Base-by-base conservation (phyloP, 2,329 filamentous ascomycete genomes). In the Tolypocladium tropicale region DNA sequence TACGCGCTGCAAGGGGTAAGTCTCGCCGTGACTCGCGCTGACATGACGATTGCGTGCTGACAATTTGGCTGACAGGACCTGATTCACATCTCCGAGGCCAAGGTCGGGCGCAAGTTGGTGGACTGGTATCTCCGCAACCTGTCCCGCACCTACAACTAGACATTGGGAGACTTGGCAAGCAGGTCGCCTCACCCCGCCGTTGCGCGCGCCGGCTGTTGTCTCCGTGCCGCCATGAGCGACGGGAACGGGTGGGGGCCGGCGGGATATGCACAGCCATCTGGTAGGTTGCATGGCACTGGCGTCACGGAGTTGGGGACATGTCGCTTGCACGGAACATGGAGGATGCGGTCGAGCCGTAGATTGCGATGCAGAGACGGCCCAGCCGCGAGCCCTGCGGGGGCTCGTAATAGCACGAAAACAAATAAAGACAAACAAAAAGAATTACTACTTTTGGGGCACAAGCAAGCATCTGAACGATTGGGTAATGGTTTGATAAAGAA, bases 111-210 rank as follows among this genome's bases (percentile, higher is more conserved):
- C 67, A 95, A 94, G 78, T 79, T 99, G 68, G 93, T 99, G 62
- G 94, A 99, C 76, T 99, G 94, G 94, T 99, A 99, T 75, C 83
- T 99, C 70, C 87, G 94, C 71, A 99, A 99, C 80, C 80, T 99
- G 68, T 89, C 92, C 59, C 87, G 94, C 72, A 95, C 92, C 57
- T 99, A 99, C 79, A 95, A 74, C 68, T 74, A 67, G 57, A 60
- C 28, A 37, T 4, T 18, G 34, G 25, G 16, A 32, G 25, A 49
- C 25, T 49, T 49, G 46, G 46, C 46, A 49, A 32, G 46, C 25
- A 49, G 25, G 16, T 49, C 46, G 46, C 46, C 46, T 32, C 46
- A n/a, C 46, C 46, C 25, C 46, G 46, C 46, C 46, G 25, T n/a
- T 32, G 46, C 25, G 9, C 25, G 46, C 25, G 46, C 46, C 25